Evolutionary conservation across 192 early-diverging fungal species (phyloP).

Genomic region (Coemansia sp.): DNA sequence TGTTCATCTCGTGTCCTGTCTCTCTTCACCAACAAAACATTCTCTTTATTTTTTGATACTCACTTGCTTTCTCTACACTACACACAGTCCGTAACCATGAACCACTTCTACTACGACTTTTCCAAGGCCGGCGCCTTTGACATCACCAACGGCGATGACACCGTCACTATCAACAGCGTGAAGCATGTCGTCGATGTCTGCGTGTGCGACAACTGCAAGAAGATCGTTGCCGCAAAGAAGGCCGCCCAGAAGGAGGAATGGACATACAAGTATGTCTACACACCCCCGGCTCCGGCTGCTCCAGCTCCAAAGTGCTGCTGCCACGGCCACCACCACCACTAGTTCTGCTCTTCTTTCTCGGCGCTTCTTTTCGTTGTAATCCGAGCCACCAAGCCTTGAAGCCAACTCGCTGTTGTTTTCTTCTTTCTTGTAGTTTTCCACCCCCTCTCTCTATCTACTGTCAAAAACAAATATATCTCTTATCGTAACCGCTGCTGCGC

Average conservation of each 20-base stretch:
- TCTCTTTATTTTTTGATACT: not conserved
- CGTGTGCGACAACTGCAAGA: constrained; percentile 42
- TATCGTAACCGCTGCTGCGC: not conserved
- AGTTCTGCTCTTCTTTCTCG: not conserved
- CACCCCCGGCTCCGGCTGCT: constrained; percentile 26
- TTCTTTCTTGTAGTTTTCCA: constrained; percentile 6
- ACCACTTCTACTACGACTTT: constrained; percentile 42
- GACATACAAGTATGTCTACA: constrained; percentile 31
- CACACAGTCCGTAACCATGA: constrained; percentile 18
- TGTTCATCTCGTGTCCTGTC: not conserved
- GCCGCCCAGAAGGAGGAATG: constrained; percentile 24
- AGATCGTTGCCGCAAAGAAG: constrained; percentile 29
- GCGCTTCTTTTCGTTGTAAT: constrained; percentile 6
- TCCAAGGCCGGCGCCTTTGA: constrained; percentile 38
- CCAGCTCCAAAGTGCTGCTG: constrained; percentile 24
- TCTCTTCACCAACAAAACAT: not conserved
- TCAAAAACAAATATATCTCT: constrained; percentile 5
- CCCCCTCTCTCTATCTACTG: not conserved
- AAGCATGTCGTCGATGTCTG: constrained; percentile 42
- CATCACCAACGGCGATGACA: constrained; percentile 41
- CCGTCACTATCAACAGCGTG: constrained; percentile 44
- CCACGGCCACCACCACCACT: constrained; percentile 24
- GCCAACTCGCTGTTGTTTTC: not conserved
- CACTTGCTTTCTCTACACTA: not conserved
- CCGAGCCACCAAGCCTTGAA: not conserved